A percentile compares a stretch with the other conserved stretches of the same genome.
Conservation (phyloP, 2,329 filamentous ascomycete species). For the Epichloe scottii region DNA sequence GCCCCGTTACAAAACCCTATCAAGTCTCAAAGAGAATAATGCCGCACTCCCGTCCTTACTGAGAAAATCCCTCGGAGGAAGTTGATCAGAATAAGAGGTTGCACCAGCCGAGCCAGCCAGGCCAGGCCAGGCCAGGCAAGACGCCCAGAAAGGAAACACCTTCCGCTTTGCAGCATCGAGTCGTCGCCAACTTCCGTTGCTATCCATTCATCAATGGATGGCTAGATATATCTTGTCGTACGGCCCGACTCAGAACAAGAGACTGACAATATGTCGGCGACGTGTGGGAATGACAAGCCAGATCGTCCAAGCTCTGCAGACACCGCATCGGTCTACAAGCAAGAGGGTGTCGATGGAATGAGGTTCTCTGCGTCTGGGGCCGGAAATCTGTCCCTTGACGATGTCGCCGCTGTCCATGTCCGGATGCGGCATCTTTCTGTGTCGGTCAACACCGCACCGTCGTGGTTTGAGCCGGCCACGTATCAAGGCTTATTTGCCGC, state of each 20-base stretch:
- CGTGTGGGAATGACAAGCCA: conserved; percentile 18
- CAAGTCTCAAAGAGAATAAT: no score
- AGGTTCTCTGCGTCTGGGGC: conserved; percentile 21
- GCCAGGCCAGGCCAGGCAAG: not conserved
- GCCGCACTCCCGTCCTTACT: no score
- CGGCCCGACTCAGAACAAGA: not conserved
- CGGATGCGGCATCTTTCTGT: conserved; percentile 41
- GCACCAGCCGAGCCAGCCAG: not conserved
- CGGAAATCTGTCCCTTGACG: conserved; percentile 30
- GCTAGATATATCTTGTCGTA: not conserved
- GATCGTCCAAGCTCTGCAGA: conserved; percentile 22
- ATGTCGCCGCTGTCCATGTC: conserved; percentile 43
- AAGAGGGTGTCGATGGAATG: conserved; percentile 6
- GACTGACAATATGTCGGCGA: not conserved
- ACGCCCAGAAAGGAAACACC: not conserved
- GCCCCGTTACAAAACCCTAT: no score
- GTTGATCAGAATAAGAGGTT: no score
- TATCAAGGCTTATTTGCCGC: conserved; percentile 28
- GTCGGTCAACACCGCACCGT: conserved; percentile 45
- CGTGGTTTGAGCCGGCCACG: conserved; percentile 34
- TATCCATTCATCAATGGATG: not conserved
- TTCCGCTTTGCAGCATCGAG: not conserved
- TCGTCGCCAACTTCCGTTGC: no score
- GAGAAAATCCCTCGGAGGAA: no score
- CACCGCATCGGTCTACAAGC: conserved; percentile 10